A percentile compares a stretch with the other conserved stretches of the same genome.
These are phyloP conservation scores for Neonectria sp. DNA, from an alignment of 2,329 filamentous ascomycete species.

Conservation along the genomic window DNA sequence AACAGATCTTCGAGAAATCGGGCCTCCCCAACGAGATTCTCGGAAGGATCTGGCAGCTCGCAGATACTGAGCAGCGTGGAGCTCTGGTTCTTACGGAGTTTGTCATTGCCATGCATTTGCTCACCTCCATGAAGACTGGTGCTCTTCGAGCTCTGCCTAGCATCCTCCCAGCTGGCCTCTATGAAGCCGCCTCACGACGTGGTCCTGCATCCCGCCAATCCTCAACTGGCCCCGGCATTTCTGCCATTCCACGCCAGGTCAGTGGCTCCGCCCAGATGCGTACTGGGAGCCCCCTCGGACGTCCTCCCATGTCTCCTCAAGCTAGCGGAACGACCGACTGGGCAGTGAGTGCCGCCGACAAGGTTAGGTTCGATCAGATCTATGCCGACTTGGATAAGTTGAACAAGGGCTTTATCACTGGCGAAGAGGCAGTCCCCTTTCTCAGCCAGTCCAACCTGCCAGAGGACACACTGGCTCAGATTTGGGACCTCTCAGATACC, in stretches of 20 bases:
- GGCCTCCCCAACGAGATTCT: constrained; percentile 90
- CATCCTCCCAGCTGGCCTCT: constrained; percentile 86
- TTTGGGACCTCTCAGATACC: constrained; percentile 98
- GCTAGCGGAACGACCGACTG: constrained; percentile 72
- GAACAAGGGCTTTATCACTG: constrained; percentile 87
- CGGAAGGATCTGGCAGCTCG: constrained; percentile 95
- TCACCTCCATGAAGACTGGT: constrained; percentile 92
- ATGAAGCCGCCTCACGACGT: constrained; percentile 88
- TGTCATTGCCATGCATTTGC: constrained; percentile 97
- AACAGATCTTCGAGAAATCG: constrained; percentile 95
- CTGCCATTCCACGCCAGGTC: constrained; percentile 86
- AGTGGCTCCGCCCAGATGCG: constrained; percentile 78
- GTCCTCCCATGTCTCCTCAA: constrained; percentile 63
- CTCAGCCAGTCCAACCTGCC: constrained; percentile 92
- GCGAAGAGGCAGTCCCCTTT: constrained; percentile 94
- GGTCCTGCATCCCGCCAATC: constrained; percentile 64
- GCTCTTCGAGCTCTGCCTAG: constrained; percentile 84
- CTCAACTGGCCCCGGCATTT: constrained; percentile 67
- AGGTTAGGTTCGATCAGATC: constrained; percentile 88
- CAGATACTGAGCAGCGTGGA: constrained; percentile 93
- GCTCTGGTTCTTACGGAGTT: constrained; percentile 91
- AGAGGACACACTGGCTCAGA: constrained; percentile 91
- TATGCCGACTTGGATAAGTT: constrained; percentile 88
- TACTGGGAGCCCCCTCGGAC: constrained; percentile 71
- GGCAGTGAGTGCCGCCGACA: constrained; percentile 87